Evolutionary conservation across 768 basidiomycete species (phyloP), one percentile per base, ranked within the genome.

Genomic region (Trametes punicea): DNA sequence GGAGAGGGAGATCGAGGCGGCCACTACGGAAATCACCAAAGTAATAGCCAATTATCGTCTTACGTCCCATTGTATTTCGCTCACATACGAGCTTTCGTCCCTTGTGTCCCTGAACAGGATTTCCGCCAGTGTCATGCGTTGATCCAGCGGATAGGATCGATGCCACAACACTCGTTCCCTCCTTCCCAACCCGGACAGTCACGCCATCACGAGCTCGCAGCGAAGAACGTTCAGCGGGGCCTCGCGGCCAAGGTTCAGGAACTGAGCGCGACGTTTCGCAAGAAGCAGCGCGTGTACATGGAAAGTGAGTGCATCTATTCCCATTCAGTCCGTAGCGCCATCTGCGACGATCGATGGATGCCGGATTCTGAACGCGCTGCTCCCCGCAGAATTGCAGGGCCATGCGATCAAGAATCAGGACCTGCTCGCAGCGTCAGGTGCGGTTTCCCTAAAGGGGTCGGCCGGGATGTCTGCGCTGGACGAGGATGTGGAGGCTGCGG

Each of bases 391-490:
- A 70, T 78, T 98, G 39, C 93, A 96, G 77, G 97, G 97, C 59
- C 95, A 98, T 76, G 93, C 95, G 69, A 93, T 93, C 70, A 97
- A 96, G 74, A 96, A 95, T 68, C 92, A 94, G 73, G 94, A 97
- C 76, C 76, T 97, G 36, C 80, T 98, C 58, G 80, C 93, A 63
- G 93, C 95, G 6, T 93, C 92, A 41, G 95, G 91, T 38, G 85
- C 86, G 25, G 82, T 95, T 56, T 83, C 89, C 16, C 79, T 90
- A 63, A 87, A 82, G 68, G 92, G 90, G 23, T 81, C 85, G 49
- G 94, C 95, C 66, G 83, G 86, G 31, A 75, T 93, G 70, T 85
- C 82, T 52, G 93, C 91, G 20, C 80, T 92, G 20, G 89, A 96
- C 71, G 96, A 97, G 63, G 95, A 98, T 69, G 78, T 97, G 20